These are phyloP conservation scores for Geosmithia flava DNA, from an alignment of 2,329 filamentous ascomycete species.

Conservation along the genomic window DNA sequence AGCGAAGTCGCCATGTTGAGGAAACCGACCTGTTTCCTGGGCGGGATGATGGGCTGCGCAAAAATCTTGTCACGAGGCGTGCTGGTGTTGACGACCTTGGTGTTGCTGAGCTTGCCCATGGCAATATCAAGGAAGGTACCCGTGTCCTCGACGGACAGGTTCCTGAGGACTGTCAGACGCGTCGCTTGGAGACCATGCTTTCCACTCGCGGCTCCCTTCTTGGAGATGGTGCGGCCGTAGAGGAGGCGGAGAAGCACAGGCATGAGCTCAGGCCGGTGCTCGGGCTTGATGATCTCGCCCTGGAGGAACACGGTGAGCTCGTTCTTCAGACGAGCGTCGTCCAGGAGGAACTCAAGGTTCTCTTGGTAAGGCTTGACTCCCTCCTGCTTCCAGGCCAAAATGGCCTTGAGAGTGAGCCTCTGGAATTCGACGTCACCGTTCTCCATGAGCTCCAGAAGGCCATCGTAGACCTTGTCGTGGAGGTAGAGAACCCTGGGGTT, in stretches of 20 bases:
- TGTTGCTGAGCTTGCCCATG: conserved; percentile 53
- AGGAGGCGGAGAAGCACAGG: conserved; percentile 77
- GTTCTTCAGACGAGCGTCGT: conserved; percentile 85
- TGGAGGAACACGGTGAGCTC: conserved; percentile 85
- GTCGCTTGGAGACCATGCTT: conserved; percentile 72
- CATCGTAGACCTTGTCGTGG: conserved; percentile 61
- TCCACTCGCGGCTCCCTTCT: conserved; percentile 64
- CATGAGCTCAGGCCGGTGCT: conserved; percentile 64
- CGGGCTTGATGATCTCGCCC: conserved; percentile 57
- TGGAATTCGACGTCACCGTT: conserved; percentile 91
- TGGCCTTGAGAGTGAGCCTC: conserved; percentile 68
- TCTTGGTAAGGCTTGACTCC: conserved; percentile 70
- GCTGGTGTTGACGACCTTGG: conserved; percentile 41
- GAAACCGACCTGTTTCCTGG: conserved; percentile 79
- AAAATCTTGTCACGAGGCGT: conserved; percentile 39
- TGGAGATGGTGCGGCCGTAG: conserved; percentile 80
- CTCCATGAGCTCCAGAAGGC: conserved; percentile 62
- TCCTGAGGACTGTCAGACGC: conserved; percentile 68
- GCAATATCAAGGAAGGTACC: conserved; percentile 75
- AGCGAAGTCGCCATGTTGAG: conserved; percentile 85
- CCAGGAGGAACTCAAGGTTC: conserved; percentile 73
- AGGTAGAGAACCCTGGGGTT: conserved; percentile 80
- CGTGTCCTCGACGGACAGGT: conserved; percentile 62
- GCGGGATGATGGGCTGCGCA: conserved; percentile 44
- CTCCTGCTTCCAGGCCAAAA: conserved; percentile 80